Conservation (phyloP, 73 alveolate species). For the Uronychia setigera region DNA sequence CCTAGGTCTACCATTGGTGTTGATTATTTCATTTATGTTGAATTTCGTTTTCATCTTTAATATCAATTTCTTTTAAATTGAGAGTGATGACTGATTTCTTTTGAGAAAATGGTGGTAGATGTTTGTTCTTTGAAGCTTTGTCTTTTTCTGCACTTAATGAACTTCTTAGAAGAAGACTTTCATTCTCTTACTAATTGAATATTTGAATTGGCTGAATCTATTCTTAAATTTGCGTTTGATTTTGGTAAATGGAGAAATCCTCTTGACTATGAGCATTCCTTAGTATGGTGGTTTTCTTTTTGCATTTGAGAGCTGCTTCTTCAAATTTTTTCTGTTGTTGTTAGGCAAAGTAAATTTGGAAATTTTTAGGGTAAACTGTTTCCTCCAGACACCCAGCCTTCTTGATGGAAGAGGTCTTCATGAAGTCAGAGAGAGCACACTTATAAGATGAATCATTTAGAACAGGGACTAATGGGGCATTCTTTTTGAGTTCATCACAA, state of each 20-base stretch:
- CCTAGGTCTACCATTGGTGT: too few relatives aligned
- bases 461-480: background rate
- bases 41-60: too few relatives aligned
- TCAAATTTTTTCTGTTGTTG: background rate
- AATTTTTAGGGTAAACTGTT: background rate
- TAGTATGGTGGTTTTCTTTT: too few relatives aligned
- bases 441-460: background rate
- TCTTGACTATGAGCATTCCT: too few relatives aligned
- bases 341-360: background rate
- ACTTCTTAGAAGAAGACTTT: too few relatives aligned
- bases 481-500: background rate
- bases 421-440: background rate
- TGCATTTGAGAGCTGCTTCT: background rate
- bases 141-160: too few relatives aligned
- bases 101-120: too few relatives aligned
- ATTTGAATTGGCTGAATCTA: background rate
- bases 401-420: background rate
- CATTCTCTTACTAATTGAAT: too few relatives aligned
- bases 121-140: too few relatives aligned
- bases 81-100: too few relatives aligned
- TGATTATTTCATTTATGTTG: too few relatives aligned
- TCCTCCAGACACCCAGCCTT: background rate
- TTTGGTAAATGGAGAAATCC: background rate
- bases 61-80: too few relatives aligned
- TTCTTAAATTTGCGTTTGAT: background rate